These are phyloP conservation scores for Candida arabinofermentans DNA, from an alignment of 805 yeast species.

Conservation along the genomic window DNA sequence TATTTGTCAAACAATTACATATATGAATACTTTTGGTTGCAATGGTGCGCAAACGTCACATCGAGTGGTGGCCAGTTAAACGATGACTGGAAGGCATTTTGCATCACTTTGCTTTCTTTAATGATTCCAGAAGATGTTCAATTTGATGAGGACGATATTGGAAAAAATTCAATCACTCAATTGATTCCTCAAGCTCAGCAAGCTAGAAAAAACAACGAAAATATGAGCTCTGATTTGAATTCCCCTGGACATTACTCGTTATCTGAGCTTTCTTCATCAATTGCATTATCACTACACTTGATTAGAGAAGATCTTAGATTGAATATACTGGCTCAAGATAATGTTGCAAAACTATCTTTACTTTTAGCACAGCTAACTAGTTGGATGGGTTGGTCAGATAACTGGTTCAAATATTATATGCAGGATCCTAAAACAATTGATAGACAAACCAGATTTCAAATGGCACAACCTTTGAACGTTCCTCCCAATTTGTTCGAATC, in stretches of 20 bases:
- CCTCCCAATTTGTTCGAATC: constrained; percentile 64
- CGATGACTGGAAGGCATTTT: constrained; percentile 60
- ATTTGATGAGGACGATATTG: constrained; percentile 11
- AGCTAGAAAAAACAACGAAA: constrained; percentile 16
- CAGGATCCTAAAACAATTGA: constrained; percentile 34
- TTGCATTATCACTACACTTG: constrained; percentile 67
- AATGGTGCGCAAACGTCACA: constrained; percentile 56
- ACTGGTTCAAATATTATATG: constrained; percentile 59
- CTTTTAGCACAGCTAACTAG: constrained; percentile 57
- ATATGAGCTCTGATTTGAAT: constrained; percentile 5
- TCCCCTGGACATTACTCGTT: constrained; percentile 35
- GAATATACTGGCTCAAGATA: constrained; percentile 40
- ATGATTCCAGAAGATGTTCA: constrained; percentile 41
- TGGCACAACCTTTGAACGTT: constrained; percentile 41
- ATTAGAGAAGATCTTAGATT: constrained; percentile 71
- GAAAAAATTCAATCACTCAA: constrained; percentile 23
- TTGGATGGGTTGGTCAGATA: constrained; percentile 72
- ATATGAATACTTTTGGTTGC: constrained; percentile 53
- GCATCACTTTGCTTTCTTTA: constrained; percentile 46
- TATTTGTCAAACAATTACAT: constrained; percentile 55
- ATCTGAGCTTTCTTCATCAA: constrained; percentile 55
- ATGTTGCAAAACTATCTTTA: constrained; percentile 41
- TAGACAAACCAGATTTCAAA: constrained; percentile 35
- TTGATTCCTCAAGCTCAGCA: constrained; percentile 20
- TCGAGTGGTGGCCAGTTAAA: constrained; percentile 30